Evolutionary conservation across 1,284 basidiomycete genomes (phyloP).

Genomic region (Ganoderma meredithae): DNA sequence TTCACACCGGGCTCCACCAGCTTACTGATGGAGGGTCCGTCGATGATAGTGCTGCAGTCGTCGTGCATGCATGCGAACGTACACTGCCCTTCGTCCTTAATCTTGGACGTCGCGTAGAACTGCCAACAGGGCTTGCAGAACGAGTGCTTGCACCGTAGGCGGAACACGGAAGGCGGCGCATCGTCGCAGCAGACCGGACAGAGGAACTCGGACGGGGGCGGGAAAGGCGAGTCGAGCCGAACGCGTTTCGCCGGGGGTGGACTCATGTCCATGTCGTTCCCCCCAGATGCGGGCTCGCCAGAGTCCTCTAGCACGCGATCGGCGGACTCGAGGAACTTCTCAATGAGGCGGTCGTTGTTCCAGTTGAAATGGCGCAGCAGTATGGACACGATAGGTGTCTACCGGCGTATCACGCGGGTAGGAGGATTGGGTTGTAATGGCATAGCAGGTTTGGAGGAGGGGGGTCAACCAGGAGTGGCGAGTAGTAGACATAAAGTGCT

Average conservation of each 20-base stretch:
- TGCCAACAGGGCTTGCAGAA: constrained; percentile 68
- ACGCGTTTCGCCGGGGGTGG: constrained; percentile 39
- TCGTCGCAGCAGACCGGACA: constrained; percentile 63
- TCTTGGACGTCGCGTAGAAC: constrained; percentile 63
- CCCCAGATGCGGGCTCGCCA: constrained; percentile 39
- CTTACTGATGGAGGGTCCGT: constrained; percentile 52
- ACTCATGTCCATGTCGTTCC: constrained; percentile 22
- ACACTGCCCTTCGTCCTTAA: constrained; percentile 67
- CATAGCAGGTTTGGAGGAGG: constrained; percentile 6
- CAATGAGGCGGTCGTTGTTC: constrained; percentile 69
- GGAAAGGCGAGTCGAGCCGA: constrained; percentile 38
- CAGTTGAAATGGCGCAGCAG: constrained; percentile 69
- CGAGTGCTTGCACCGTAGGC: constrained; percentile 56
- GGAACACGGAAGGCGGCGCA: constrained; percentile 46
- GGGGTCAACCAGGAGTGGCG: constrained; percentile 22
- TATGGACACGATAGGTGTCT: constrained; percentile 60
- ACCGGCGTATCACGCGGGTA: background rate
- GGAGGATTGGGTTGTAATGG: background rate
- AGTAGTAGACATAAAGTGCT: constrained; percentile 32
- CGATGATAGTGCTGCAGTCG: constrained; percentile 61
- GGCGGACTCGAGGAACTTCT: constrained; percentile 62
- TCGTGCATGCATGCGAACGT: constrained; percentile 70
- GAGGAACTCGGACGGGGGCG: constrained; percentile 44
- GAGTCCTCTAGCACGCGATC: constrained; percentile 48
- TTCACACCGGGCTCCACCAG: constrained; percentile 46